A percentile compares a stretch with the other conserved stretches of the same genome.
Conservation (phyloP, 2,329 filamentous ascomycete species). For the Trichophyton verrucosum region DNA sequence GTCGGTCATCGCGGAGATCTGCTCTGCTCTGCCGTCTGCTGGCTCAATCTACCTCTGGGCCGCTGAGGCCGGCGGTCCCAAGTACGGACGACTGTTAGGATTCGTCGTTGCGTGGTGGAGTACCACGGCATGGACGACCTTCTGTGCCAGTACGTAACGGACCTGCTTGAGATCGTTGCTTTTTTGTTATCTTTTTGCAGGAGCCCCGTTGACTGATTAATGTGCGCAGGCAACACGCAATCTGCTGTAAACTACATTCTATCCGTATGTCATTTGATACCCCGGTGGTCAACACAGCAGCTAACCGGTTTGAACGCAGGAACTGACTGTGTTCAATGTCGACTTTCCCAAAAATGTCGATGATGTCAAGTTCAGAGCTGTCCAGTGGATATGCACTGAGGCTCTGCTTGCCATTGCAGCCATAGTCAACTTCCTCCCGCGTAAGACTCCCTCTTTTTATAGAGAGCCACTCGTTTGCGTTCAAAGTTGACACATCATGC, state of each 20-base stretch:
- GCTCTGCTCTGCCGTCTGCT: slow-evolving; percentile 46
- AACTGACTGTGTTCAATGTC: slow-evolving; percentile 46
- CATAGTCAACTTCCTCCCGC: slow-evolving; percentile 40
- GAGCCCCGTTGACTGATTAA: neutral
- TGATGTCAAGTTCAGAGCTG: slow-evolving; percentile 46
- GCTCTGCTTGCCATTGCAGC: slow-evolving; percentile 40
- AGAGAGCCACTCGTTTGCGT: too few species aligned
- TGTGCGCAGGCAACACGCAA: slow-evolving; percentile 36
- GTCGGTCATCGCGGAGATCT: slow-evolving; percentile 48
- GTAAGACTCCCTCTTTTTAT: slow-evolving; percentile 22
- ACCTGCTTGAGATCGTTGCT: neutral
- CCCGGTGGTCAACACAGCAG: neutral
- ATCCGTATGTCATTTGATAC: slow-evolving; percentile 26
- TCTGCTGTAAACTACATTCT: slow-evolving; percentile 43
- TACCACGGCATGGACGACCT: slow-evolving; percentile 50
- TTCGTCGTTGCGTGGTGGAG: slow-evolving; percentile 55
- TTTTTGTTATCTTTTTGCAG: neutral
- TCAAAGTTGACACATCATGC: neutral
- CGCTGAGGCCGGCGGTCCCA: slow-evolving; percentile 45
- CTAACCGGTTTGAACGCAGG: slow-evolving; percentile 24
- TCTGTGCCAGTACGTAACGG: slow-evolving; percentile 36
- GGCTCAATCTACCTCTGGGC: slow-evolving; percentile 52
- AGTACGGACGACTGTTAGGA: slow-evolving; percentile 44
- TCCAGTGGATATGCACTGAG: slow-evolving; percentile 50
- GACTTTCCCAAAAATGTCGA: slow-evolving; percentile 42